Evolutionary conservation across 2,329 filamentous ascomycete species (phyloP).

Genomic region (Ophiosphaerella narmari): DNA sequence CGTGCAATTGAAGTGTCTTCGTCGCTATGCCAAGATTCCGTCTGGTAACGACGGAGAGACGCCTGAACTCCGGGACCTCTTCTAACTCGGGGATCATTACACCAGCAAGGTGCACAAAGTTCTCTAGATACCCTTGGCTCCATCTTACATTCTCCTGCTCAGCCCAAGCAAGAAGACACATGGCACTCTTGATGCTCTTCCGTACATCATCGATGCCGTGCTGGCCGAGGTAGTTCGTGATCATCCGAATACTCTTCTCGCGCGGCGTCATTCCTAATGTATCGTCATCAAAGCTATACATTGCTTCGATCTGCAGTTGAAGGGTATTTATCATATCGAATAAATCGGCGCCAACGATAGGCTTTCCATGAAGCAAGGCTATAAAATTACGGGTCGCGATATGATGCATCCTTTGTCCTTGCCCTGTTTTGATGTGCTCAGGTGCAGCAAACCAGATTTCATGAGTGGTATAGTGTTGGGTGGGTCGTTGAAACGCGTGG

Average conservation of each 20-base stretch:
- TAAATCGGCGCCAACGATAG: slow-evolving; percentile 67
- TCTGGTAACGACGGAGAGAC: slow-evolving; percentile 64
- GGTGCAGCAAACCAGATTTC: slow-evolving; percentile 68
- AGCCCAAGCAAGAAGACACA: slow-evolving; percentile 68
- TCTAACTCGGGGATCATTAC: slow-evolving; percentile 55
- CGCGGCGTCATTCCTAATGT: slow-evolving; percentile 33
- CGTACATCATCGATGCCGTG: slow-evolving; percentile 68
- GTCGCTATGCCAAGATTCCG: slow-evolving; percentile 66
- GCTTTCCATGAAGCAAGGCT: slow-evolving; percentile 66
- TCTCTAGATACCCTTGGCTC: slow-evolving; percentile 70
- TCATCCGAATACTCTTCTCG: slow-evolving; percentile 59
- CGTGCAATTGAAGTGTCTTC: slow-evolving; percentile 65
- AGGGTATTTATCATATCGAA: slow-evolving; percentile 67
- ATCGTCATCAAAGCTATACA: slow-evolving; percentile 51
- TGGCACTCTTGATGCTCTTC: slow-evolving; percentile 62
- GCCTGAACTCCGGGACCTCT: slow-evolving; percentile 61
- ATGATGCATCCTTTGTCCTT: slow-evolving; percentile 61
- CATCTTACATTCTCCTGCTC: slow-evolving; percentile 66
- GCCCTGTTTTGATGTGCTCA: slow-evolving; percentile 50
- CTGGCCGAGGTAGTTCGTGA: slow-evolving; percentile 64
- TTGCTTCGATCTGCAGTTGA: slow-evolving; percentile 63
- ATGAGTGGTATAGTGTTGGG: slow-evolving; percentile 36
- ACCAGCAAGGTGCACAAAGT: slow-evolving; percentile 69
- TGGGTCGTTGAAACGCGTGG: slow-evolving; percentile 13
- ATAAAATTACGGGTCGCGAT: slow-evolving; percentile 73